Base-by-base conservation (phyloP, 2,329 filamentous ascomycete species). In the Neonectria ditissima region DNA sequence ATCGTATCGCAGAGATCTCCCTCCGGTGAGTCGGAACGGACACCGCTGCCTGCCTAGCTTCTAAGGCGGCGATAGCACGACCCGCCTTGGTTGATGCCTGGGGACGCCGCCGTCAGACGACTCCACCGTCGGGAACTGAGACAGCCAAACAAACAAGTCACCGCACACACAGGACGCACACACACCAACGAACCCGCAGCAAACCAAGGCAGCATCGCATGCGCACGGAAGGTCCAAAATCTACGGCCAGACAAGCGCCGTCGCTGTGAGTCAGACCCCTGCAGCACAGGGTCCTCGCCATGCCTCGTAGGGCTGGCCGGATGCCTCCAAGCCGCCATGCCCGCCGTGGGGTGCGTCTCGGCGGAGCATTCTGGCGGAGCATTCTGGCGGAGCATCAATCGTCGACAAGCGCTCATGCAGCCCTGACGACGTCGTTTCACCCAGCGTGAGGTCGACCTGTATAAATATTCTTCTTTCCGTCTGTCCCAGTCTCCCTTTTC, bases 261-360 rank as follows among this genome's bases (percentile, higher is more conserved):
- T 41, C 37, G 37, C 37, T 41, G n/a, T 41, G 37, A 41, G 37
- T 20, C 14, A 37, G 34, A 50, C 30, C 47, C 47, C 28, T 50
- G 47, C 20, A n/a, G 3, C 6, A 5, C n/a, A 30, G 28, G 26
- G n/a, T 2, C 28, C 47, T 32, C n/a, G 6, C 14, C 16, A 5
- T 18, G 47, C 47, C 47, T 50, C 10, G 47, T 50, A 50, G 30
- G 47, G 47, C 47, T 50, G 26, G 26, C 26, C 47, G 9, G 45
- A 48, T 32, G 45, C 45, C 45, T 48, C 44, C 9, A 26, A 16
- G 16, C 26, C n/a, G 20, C 20, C 28, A n/a, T 32, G 47, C 26
- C 2, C 28, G n/a, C 28, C 10, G n/a, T 48, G 24, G 45, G 45
- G n/a, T 18, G 45, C 45, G 9, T 48, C 45, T 11, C 16, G 47